Evolutionary conservation across 2,329 filamentous ascomycete genomes (phyloP).

Genomic region (Monosporascus sp.): DNA sequence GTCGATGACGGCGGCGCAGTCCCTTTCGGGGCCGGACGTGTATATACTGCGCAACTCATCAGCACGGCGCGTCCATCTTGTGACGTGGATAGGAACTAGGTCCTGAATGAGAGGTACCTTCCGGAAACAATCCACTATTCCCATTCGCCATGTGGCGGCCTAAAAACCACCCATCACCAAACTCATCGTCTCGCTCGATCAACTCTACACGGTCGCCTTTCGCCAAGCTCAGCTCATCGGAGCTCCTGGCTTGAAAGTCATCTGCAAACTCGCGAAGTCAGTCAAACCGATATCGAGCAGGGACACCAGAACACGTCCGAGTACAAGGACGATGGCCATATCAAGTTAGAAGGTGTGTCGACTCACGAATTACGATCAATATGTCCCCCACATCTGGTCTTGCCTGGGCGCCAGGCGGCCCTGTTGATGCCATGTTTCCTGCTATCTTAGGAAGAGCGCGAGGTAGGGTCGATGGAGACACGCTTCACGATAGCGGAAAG

Average conservation of each 20-base stretch:
- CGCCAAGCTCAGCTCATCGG: conserved; percentile 83
- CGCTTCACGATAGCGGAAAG: not conserved
- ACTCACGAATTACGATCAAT: conserved; percentile 2
- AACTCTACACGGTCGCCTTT: conserved; percentile 83
- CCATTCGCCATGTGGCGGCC: conserved; percentile 69
- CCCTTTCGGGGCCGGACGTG: conserved; percentile 50
- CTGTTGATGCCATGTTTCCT: not conserved
- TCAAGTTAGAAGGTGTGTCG: not conserved
- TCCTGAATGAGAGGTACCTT: conserved; percentile 49
- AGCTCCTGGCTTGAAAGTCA: conserved; percentile 86
- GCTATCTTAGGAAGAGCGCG: not conserved
- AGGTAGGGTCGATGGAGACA: not conserved
- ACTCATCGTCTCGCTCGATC: conserved; percentile 81
- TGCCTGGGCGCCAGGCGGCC: too few relatives aligned
- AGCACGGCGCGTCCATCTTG: not conserved
- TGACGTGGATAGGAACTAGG: not conserved
- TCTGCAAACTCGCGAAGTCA: conserved; percentile 47
- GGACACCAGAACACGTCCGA: conserved; percentile 9
- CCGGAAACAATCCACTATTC: conserved; percentile 75
- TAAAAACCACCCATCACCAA: conserved; percentile 82
- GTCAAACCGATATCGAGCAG: conserved; percentile 15
- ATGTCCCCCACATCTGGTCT: conserved; percentile 3
- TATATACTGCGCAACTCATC: conserved; percentile 47
- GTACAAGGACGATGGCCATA: conserved; percentile 2
- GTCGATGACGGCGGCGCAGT: conserved; percentile 15